Percentiles rank a stretch among this genome's conserved stretches.
These are phyloP conservation scores for Eleusine indica DNA, from an alignment of 176 grass and related monocot genomes.

Conservation along the genomic window DNA sequence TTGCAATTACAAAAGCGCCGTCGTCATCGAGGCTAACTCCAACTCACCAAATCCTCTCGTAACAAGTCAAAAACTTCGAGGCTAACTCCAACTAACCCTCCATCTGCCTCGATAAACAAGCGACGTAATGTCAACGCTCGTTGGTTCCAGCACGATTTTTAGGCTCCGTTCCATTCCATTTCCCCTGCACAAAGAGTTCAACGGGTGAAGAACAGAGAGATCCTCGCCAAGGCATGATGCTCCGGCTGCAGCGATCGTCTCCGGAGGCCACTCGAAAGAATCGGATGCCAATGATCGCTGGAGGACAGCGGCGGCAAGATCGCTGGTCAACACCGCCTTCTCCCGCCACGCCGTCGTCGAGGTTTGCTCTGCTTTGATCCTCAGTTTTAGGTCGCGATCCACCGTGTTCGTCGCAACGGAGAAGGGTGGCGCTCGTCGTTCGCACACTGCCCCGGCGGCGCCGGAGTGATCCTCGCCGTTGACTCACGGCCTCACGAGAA, in stretches of 20 bases:
- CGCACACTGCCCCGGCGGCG: not conserved
- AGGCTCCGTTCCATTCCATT: not conserved
- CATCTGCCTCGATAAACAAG: conserved; percentile 21
- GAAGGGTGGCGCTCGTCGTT: not conserved
- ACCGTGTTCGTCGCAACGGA: not conserved
- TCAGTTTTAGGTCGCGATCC: not conserved
- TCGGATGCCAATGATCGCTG: not conserved
- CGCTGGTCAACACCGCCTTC: not conserved
- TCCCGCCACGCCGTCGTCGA: not conserved
- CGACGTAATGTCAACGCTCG: conserved; percentile 20
- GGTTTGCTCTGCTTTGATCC: not conserved
- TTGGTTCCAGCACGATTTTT: not conserved
- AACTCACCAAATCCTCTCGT: conserved; percentile 4
- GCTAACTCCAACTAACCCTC: not conserved
- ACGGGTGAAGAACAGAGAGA: not conserved
- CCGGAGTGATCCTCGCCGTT: not conserved
- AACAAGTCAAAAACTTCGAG: not conserved
- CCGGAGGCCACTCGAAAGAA: conserved; percentile 2
- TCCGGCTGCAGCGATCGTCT: not conserved
- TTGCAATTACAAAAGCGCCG: not conserved
- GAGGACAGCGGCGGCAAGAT: conserved; percentile 39
- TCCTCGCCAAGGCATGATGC: not conserved
- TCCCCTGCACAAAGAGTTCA: not conserved
- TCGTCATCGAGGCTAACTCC: not conserved
- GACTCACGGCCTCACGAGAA: not conserved